phyloP scores from a whole-genome alignment of 1,139 yeast species.

The Geotrichum histeridarum region DNA sequence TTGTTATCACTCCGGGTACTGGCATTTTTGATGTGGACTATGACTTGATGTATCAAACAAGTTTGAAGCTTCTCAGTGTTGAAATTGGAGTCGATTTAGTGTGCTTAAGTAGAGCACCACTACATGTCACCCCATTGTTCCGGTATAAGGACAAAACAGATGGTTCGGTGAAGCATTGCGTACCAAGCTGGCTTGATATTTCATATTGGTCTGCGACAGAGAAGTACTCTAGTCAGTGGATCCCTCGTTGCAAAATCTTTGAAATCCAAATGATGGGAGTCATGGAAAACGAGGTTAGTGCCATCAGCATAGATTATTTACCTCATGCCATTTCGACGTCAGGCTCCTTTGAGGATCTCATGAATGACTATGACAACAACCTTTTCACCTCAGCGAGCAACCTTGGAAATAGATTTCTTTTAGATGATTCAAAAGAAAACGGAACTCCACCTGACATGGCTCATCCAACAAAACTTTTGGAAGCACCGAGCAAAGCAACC shows the following conservation, averaged over 20 bases:
- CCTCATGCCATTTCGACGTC: constrained; percentile 20
- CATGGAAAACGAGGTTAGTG: constrained; percentile 79
- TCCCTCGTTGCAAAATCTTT: constrained; percentile 87
- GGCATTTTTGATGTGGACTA: constrained; percentile 91
- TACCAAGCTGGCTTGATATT: constrained; percentile 92
- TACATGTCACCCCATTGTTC: constrained; percentile 86
- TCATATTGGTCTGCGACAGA: constrained; percentile 64
- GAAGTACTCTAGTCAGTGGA: constrained; percentile 61
- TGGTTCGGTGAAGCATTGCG: constrained; percentile 48
- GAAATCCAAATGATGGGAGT: constrained; percentile 98
- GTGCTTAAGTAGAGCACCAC: constrained; percentile 84
- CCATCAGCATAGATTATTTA: constrained; percentile 57
- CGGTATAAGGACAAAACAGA: constrained; percentile 53
- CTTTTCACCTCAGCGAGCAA: constrained; percentile 29
- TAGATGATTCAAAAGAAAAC: constrained; percentile 27
- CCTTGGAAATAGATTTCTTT: constrained; percentile 24
- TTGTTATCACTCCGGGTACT: constrained; percentile 84
- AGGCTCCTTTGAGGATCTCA: constrained; percentile 45
- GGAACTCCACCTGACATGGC: constrained; percentile 23
- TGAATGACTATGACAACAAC: constrained; percentile 57
- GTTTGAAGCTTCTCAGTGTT: constrained; percentile 65
- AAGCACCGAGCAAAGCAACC: constrained; percentile 3
- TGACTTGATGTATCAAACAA: constrained; percentile 66
- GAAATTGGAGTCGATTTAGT: constrained; percentile 87
- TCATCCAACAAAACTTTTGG: constrained; percentile 24